These are phyloP conservation scores for Colletotrichum horii DNA, from an alignment of 2,329 filamentous ascomycete species.

Conservation along the genomic window DNA sequence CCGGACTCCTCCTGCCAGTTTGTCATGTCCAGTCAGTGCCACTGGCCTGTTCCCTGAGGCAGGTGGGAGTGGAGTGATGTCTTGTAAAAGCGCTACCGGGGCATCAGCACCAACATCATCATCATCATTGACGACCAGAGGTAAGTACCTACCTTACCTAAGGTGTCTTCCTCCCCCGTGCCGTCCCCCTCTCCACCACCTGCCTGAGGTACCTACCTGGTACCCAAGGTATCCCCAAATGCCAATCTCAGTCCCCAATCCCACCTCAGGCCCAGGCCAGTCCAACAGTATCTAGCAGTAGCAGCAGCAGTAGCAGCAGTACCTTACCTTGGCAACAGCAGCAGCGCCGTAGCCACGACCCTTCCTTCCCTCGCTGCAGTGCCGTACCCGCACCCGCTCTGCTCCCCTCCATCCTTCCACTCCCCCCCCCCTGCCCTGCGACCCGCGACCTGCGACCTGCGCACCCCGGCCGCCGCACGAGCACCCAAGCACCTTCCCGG, in stretches of 20 bases:
- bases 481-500: not conserved
- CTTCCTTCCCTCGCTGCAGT: not conserved
- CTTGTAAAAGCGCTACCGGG: no score
- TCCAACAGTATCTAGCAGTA: not conserved
- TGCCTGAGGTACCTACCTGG: no score
- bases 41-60: not conserved
- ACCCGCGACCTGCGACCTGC: not conserved
- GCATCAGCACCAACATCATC: not conserved
- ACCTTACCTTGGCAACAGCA: not conserved
- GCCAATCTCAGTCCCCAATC: not conserved
- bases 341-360: not conserved
- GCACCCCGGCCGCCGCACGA: not conserved
- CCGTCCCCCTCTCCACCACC: not conserved
- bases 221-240: not conserved
- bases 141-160: not conserved
- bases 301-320: not conserved
- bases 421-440: not conserved
- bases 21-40: not conserved
- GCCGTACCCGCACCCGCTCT: not conserved
- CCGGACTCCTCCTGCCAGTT: not conserved
- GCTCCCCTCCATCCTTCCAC: not conserved
- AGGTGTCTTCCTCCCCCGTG: not conserved
- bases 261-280: not conserved
- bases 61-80: no score
- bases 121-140: not conserved